Evolutionary conservation across 1,284 basidiomycete genomes (phyloP), one percentile per base, ranked within the genome.

Genomic region (Ustilago vetiveriae): DNA sequence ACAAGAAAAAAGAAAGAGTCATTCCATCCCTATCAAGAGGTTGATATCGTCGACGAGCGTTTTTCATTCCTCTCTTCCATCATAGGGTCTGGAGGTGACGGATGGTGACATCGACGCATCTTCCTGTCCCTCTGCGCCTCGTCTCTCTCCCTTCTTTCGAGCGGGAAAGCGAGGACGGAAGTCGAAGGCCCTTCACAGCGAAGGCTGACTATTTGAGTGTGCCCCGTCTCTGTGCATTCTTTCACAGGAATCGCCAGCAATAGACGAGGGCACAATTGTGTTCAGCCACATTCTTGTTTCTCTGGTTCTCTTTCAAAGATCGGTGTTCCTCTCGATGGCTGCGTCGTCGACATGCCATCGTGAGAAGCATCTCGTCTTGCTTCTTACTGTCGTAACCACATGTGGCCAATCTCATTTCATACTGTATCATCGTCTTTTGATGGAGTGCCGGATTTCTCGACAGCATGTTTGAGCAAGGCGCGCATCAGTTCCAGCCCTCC

Each of bases 151-250:
- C n/a, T n/a, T n/a, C n/a, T n/a, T n/a, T n/a, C n/a, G n/a, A n/a
- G n/a, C n/a, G 10, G 27, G 7, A 27, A 17, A 24, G 27, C 36
- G 37, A 44, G 44, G 60, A 33, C 53, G 67, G 48, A 69, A 64
- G 33, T n/a, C 39, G 36, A 71, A 52, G 55, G 39, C 57, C 62
- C 68, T 39, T 8, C 16, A 35, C 23, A 42, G 42, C 41, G 53
- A 51, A 65, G 57, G 55, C 67, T 70, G 68, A 48, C 62, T 50
- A 49, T 65, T 66, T 71, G 68, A 71, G 68, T 71, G 68, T 71
- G 68, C 58, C 53, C 58, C 68, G 53, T 54, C 67, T 70, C 46
- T 48, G 43, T 24, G 41, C 48, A 42, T 51, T 37, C n/a, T 36
- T 32, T 17, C 9, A 32, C 24, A 26, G 23, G n/a, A n/a, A 29